These are phyloP conservation scores for Kodamaea anthophila DNA, from an alignment of 1,139 yeast species.

Conservation along the genomic window DNA sequence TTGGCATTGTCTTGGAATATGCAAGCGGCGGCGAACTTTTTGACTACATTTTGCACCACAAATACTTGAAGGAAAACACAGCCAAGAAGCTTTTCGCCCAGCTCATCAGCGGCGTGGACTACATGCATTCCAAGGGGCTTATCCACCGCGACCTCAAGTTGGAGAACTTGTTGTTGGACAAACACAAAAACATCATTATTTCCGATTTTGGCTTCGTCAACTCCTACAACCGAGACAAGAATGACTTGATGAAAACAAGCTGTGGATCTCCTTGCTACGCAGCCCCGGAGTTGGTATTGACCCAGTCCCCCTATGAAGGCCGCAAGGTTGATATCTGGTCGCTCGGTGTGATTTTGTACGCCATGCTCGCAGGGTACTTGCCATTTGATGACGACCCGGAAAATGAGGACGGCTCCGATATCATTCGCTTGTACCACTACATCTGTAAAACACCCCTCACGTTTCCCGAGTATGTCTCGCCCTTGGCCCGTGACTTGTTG, in stretches of 20 bases:
- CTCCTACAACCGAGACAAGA: slow-evolving; percentile 58
- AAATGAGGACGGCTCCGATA: slow-evolving; percentile 94
- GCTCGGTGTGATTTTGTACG: slow-evolving; percentile 89
- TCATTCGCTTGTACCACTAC: slow-evolving; percentile 83
- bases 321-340: slow-evolving; percentile 96
- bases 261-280: slow-evolving; percentile 99
- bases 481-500: slow-evolving; percentile 85
- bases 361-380: slow-evolving; percentile 94
- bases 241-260: slow-evolving; percentile 86
- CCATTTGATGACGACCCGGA: slow-evolving; percentile 98
- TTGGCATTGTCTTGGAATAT: slow-evolving; percentile 92
- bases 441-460: slow-evolving; percentile 88
- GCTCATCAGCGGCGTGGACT: slow-evolving; percentile 86
- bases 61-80: slow-evolving; percentile 75
- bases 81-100: slow-evolving; percentile 92
- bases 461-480: slow-evolving; percentile 89
- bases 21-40: slow-evolving; percentile 97
- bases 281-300: slow-evolving; percentile 92
- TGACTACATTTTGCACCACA: slow-evolving; percentile 83
- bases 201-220: slow-evolving; percentile 92
- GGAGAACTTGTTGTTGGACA: slow-evolving; percentile 66
- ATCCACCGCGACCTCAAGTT: slow-evolving; percentile 78
- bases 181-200: slow-evolving; percentile 72
- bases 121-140: slow-evolving; percentile 78
- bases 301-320: slow-evolving; percentile 86